Conservation (phyloP, 2,329 filamentous ascomycete genomes). For the Alternaria dauci region DNA sequence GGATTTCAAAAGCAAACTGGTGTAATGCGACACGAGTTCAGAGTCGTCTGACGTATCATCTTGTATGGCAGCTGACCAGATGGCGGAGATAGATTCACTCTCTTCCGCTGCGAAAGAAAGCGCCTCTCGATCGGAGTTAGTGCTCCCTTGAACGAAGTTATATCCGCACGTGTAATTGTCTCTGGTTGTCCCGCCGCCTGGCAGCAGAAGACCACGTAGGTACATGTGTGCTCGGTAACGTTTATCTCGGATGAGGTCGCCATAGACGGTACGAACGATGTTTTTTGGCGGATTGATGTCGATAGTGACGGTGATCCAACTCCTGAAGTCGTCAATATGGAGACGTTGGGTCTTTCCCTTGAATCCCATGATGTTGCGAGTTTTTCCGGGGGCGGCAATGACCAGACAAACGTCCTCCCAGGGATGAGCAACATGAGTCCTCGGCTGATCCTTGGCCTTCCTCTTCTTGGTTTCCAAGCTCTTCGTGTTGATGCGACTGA, state of each 20-base stretch:
- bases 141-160: background rate
- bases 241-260: background rate
- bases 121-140: background rate
- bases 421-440: conserved; percentile 1
- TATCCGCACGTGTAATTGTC: background rate
- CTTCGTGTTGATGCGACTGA: conserved; percentile 12
- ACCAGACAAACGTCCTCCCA: conserved; percentile 28
- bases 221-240: background rate
- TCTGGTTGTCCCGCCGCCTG: background rate
- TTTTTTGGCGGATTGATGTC: background rate
- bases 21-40: background rate
- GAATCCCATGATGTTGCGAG: background rate
- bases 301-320: background rate
- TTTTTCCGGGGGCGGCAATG: conserved; percentile 11
- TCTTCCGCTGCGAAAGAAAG: background rate
- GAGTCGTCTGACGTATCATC: background rate
- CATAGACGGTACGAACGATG: background rate
- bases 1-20: background rate
- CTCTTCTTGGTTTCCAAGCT: background rate
- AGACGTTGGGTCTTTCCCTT: background rate
- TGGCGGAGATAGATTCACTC: background rate
- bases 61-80: background rate
- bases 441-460: background rate
- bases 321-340: background rate
- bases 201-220: background rate